Evolutionary conservation across 1,284 basidiomycete genomes (phyloP).

Genomic region (Malassezia psittaci): DNA sequence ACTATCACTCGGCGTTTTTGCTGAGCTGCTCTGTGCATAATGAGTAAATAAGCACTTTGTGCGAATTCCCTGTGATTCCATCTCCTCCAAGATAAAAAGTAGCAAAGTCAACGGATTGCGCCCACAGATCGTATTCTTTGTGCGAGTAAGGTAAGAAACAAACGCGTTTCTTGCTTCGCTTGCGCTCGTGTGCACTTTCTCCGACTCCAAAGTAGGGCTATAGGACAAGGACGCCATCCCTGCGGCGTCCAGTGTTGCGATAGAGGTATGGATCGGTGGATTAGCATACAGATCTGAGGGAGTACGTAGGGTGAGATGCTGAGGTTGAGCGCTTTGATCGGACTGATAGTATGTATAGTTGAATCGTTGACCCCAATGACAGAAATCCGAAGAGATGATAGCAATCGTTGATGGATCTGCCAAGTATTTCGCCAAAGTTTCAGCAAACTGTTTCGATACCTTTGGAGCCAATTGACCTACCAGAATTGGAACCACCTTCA

Average conservation of each 20-base stretch:
- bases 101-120: slow-evolving; percentile 88
- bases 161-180: slow-evolving; percentile 25
- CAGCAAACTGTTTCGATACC: slow-evolving; percentile 58
- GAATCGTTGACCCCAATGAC: slow-evolving; percentile 90
- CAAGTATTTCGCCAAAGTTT: slow-evolving; percentile 68
- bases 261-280: slow-evolving; percentile 53
- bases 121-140: slow-evolving; percentile 94
- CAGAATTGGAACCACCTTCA: slow-evolving; percentile 77
- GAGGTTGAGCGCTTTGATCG: slow-evolving; percentile 50
- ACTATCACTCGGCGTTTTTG: slow-evolving; percentile 61
- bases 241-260: slow-evolving; percentile 64
- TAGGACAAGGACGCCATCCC: slow-evolving; percentile 62
- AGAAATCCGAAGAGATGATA: slow-evolving; percentile 91
- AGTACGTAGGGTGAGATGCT: slow-evolving; percentile 7
- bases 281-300: slow-evolving; percentile 5
- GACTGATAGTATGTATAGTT: slow-evolving; percentile 84
- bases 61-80: slow-evolving; percentile 52
- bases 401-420: slow-evolving; percentile 67
- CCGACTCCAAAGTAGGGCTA: slow-evolving; percentile 50
- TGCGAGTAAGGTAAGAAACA: slow-evolving; percentile 63
- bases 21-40: slow-evolving; percentile 66
- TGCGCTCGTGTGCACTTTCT: slow-evolving; percentile 30
- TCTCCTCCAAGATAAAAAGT: slow-evolving; percentile 60
- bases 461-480: slow-evolving; percentile 63
- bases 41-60: slow-evolving; percentile 32